These are phyloP conservation scores for Cucurbita pepo DNA, from an alignment of 306 rosid species.

Conservation along the genomic window DNA sequence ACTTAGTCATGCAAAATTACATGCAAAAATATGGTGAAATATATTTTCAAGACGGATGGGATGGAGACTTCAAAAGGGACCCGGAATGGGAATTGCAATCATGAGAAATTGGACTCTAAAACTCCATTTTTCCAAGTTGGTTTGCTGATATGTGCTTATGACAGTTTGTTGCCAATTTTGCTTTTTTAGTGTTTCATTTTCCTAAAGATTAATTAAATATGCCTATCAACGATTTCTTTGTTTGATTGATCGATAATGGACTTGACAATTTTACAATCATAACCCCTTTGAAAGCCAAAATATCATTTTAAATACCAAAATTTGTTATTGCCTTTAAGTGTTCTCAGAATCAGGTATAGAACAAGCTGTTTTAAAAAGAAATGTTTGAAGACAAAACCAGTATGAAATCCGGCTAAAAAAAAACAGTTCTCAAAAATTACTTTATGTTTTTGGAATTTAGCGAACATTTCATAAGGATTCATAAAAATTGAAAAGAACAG, in stretches of 20 bases:
- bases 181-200: not conserved
- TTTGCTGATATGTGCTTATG: not conserved
- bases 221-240: not conserved
- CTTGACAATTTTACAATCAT: not conserved
- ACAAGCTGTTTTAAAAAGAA: not conserved
- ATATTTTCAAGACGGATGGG: not conserved
- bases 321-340: not conserved
- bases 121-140: not conserved
- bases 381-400: not conserved
- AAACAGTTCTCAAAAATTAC: not conserved
- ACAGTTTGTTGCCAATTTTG: not conserved
- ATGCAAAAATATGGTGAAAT: not conserved
- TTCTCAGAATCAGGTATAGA: not conserved
- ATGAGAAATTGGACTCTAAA: not conserved
- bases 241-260: not conserved
- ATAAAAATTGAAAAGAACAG: not conserved
- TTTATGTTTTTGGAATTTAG: not conserved
- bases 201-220: not conserved
- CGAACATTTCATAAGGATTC: not conserved
- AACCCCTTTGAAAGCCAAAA: not conserved
- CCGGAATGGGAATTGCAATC: not conserved
- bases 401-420: not conserved
- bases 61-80: not conserved
- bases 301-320: not conserved
- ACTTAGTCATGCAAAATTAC: conserved; percentile 33